Evolutionary conservation across 345 rosid genomes (phyloP).

Genomic region (Murraya koenigii): DNA sequence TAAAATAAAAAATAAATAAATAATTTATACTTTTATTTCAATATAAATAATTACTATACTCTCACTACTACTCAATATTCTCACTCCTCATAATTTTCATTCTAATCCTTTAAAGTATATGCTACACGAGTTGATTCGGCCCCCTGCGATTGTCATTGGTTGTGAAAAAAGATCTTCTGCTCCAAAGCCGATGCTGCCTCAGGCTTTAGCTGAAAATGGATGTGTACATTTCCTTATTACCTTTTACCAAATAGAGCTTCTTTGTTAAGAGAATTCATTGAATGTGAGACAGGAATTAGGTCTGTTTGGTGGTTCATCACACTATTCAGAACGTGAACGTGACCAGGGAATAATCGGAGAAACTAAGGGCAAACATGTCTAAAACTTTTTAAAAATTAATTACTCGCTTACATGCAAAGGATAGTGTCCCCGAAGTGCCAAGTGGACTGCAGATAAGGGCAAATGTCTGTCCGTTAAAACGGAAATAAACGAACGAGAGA

Average conservation of each 20-base stretch:
- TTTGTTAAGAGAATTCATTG: background rate
- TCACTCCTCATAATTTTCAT: too few relatives aligned
- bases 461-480: conserved; percentile 12
- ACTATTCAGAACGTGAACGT: background rate
- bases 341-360: background rate
- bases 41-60: too few relatives aligned
- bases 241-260: background rate
- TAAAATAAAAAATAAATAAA: too few relatives aligned
- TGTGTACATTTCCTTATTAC: background rate
- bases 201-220: conserved; percentile 9
- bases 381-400: background rate
- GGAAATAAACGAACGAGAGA: background rate
- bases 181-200: background rate
- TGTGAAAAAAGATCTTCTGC: conserved; percentile 4
- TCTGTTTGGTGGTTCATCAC: background rate
- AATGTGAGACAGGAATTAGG: background rate
- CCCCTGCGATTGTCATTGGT: background rate
- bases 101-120: too few relatives aligned
- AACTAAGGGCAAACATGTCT: background rate
- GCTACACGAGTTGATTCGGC: too few relatives aligned
- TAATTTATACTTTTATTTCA: too few relatives aligned
- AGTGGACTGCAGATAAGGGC: conserved; percentile 12
- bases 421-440: conserved; percentile 13
- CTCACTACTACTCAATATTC: too few relatives aligned
- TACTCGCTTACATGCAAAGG: conserved; percentile 10